Conservation (phyloP, 208 protist species). For the Wallacemonas collosoma region DNA sequence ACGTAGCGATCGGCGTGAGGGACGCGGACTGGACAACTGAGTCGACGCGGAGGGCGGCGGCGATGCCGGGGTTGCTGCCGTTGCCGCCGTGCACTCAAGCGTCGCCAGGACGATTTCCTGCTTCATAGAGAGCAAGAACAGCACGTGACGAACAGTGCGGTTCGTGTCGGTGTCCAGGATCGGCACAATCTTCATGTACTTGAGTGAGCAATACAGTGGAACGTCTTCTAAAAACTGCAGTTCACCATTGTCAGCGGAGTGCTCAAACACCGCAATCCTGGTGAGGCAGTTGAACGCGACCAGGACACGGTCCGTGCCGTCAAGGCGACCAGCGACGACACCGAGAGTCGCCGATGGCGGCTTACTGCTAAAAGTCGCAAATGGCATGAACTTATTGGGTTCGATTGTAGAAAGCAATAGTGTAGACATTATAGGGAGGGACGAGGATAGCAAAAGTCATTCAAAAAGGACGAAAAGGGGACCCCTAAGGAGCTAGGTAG, state of each 20-base stretch:
- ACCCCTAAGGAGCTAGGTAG: too few species aligned
- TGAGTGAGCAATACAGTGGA: slow-evolving; percentile 59
- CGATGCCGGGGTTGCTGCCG: not conserved
- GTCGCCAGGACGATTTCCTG: slow-evolving; percentile 72
- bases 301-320: slow-evolving; percentile 19
- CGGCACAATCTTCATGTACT: slow-evolving; percentile 63
- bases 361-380: slow-evolving; percentile 60
- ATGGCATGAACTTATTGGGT: slow-evolving; percentile 29
- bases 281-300: slow-evolving; percentile 63
- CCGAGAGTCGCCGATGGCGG: slow-evolving; percentile 48
- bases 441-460: not conserved
- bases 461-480: too few species aligned
- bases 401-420: not conserved
- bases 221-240: slow-evolving; percentile 39
- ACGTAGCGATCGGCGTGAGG: not conserved
- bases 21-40: too few species aligned
- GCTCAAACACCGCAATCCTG: slow-evolving; percentile 50
- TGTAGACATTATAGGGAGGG: not conserved
- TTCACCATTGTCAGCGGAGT: slow-evolving; percentile 2
- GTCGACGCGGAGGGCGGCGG: not conserved
- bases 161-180: slow-evolving; percentile 37
- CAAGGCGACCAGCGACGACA: slow-evolving; percentile 43
- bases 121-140: slow-evolving; percentile 78
- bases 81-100: slow-evolving; percentile 21
- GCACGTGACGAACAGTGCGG: slow-evolving; percentile 46